Evolutionary conservation across 2,329 filamentous ascomycete genomes (phyloP), one percentile per base, ranked within the genome.

Genomic region (Diaporthe destruens): DNA sequence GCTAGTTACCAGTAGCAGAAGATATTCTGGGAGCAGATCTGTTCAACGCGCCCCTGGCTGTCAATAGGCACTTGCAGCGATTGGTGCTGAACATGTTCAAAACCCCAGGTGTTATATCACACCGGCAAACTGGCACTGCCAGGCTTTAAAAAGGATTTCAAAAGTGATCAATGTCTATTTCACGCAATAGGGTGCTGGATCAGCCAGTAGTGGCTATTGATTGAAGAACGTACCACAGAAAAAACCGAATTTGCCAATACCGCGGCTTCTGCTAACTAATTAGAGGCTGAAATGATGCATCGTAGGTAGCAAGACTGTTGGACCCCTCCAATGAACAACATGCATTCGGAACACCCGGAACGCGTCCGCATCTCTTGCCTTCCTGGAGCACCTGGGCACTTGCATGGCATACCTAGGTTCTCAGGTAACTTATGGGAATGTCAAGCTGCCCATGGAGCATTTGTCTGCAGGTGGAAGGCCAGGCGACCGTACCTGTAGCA

Each of bases 181-280:
- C 32, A n/a, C 36, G n/a, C 20, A 57, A 5, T 7, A 8, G 4
- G 9, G n/a, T n/a, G 34, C 18, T 5, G 9, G 6, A 57, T 34
- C 20, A 4, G 32, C 14, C 11, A 57, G 34, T 8, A 36, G 6
- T n/a, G 16, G 42, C 18, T 56, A 12, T 12, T 1, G 20, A 7
- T 23, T 11, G 9, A 12, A 57, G 32, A 39, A 6, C 7, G 11
- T 39, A 6, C 32, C 14, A n/a, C 20, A 16, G 16, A 7, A 39
- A 8, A 5, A 36, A 4, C n/a, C 3, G 7, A 6, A 4, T 12
- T 1, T 2, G 20, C 4, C 20, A 32, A 34, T 1, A 11, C 8
- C n/a, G 47, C 6, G 9, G 47, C n/a, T 23, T 9, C 18, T n/a
- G 20, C 29, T n/a, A n/a, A n/a, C n/a, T n/a, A n/a, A n/a, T 34